A percentile compares a stretch with the other conserved stretches of the same genome.
phyloP scores from a whole-genome alignment of 208 protist species.

The Trypanosoma cruzi region DNA sequence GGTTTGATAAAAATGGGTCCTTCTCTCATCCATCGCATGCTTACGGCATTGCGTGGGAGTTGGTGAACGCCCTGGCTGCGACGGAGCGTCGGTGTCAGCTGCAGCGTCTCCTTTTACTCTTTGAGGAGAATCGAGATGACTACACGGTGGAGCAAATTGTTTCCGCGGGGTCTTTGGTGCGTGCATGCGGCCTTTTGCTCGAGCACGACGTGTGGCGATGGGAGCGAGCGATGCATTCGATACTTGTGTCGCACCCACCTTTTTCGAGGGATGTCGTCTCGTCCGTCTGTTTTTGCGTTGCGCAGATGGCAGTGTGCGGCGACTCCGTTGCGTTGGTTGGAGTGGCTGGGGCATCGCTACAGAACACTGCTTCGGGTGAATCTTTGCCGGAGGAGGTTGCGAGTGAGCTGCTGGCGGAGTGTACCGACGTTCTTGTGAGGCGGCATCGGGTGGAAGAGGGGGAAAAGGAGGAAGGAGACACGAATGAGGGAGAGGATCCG shows the following conservation, averaged over 20 bases:
- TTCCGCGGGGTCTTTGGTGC: slow-evolving; percentile 8
- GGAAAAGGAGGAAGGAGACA: slow-evolving; percentile 9
- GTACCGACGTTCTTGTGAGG: slow-evolving; percentile 23
- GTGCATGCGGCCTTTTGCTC: not conserved
- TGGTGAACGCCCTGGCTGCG: slow-evolving; percentile 4
- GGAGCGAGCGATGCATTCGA: slow-evolving; percentile 29
- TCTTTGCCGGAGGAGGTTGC: slow-evolving; percentile 31
- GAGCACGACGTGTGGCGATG: slow-evolving; percentile 7
- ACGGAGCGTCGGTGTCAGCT: slow-evolving; percentile 22
- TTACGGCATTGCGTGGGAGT: slow-evolving; percentile 27
- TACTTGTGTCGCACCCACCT: slow-evolving; percentile 48
- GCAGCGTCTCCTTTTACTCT: slow-evolving; percentile 21
- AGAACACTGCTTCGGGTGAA: slow-evolving; percentile 10
- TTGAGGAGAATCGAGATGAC: slow-evolving; percentile 9
- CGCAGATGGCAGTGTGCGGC: slow-evolving; percentile 37
- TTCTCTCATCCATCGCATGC: slow-evolving; percentile 19
- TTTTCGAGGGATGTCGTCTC: slow-evolving; percentile 35
- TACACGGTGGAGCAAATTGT: slow-evolving; percentile 10
- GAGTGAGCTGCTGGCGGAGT: slow-evolving; percentile 46
- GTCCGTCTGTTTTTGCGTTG: slow-evolving; percentile 47
- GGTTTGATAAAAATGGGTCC: not conserved
- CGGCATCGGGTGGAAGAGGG: not conserved
- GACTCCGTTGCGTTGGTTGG: slow-evolving; percentile 30
- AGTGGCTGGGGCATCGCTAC: slow-evolving; percentile 33
- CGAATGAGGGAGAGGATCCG: not conserved